phyloP scores from a whole-genome alignment of 2,329 filamentous ascomycete genomes.

The Emergomyces pasteurianus region DNA sequence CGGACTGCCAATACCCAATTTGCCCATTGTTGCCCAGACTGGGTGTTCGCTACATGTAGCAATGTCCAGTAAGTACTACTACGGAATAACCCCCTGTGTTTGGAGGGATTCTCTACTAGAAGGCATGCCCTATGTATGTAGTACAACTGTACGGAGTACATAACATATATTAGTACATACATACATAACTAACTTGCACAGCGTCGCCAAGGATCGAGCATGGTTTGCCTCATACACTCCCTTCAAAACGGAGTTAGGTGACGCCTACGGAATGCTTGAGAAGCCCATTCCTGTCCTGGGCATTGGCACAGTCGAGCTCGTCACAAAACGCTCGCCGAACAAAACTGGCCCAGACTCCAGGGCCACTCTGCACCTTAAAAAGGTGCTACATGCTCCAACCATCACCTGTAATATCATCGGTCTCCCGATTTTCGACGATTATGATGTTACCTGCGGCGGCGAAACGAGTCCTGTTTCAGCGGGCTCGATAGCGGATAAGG shows the following conservation, averaged over 20 bases:
- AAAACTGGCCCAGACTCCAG: slow-evolving; percentile 1
- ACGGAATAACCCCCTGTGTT: too few relatives aligned
- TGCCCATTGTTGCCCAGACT: slow-evolving; percentile 5
- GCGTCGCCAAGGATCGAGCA: slow-evolving; percentile 8
- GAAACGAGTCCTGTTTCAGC: neutral
- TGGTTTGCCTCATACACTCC: slow-evolving; percentile 11
- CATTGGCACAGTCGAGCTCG: slow-evolving; percentile 8
- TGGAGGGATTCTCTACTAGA: neutral
- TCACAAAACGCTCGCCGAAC: slow-evolving; percentile 5
- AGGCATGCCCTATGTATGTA: neutral
- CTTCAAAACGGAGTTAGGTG: slow-evolving; percentile 2
- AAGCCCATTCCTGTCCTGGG: neutral
- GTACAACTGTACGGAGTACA: too few relatives aligned
- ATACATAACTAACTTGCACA: too few relatives aligned
- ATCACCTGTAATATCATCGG: slow-evolving; percentile 10
- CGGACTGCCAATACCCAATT: neutral
- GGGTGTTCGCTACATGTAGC: slow-evolving; percentile 6
- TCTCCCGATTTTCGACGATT: neutral
- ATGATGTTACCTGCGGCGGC: neutral
- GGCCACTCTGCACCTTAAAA: slow-evolving; percentile 2
- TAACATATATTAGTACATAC: too few relatives aligned
- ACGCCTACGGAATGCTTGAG: neutral
- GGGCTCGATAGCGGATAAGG: neutral
- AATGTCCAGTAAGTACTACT: slow-evolving; percentile 7
- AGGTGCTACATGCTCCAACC: slow-evolving; percentile 8